A percentile compares a stretch with the other conserved stretches of the same genome.
These are phyloP conservation scores for Mycena leptocephala DNA, from an alignment of 768 basidiomycete genomes.

Conservation along the genomic window DNA sequence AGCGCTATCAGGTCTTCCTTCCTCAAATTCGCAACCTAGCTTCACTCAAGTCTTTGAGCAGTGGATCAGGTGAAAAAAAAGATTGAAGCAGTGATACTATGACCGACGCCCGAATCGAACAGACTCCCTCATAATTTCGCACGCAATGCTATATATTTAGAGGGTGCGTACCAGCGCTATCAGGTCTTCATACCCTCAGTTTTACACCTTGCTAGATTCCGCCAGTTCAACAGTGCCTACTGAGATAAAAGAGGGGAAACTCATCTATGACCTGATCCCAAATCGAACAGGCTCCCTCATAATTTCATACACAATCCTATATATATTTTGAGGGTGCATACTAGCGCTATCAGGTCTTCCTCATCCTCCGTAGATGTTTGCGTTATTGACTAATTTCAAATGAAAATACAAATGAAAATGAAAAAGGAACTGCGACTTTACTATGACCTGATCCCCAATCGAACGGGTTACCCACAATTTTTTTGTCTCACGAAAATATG, in stretches of 20 bases:
- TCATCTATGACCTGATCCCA: conserved; percentile 6
- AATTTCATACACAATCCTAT: not conserved
- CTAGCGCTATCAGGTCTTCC: not conserved
- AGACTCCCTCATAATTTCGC: too few species aligned
- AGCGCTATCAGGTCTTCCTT: not conserved
- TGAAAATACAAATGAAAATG: too few species aligned
- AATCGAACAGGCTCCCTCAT: not conserved
- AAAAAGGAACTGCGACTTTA: not conserved
- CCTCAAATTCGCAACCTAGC: too few species aligned
- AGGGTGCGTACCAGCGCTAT: too few species aligned
- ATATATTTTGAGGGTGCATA: not conserved
- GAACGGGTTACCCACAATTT: not conserved
- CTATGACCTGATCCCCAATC: not conserved
- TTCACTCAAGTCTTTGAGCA: not conserved
- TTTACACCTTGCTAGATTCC: too few species aligned
- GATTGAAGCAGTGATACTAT: not conserved
- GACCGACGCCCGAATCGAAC: not conserved
- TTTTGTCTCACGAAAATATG: not conserved
- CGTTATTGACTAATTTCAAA: not conserved
- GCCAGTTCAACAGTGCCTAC: too few species aligned
- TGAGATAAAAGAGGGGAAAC: too few species aligned
- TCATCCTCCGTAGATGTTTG: too few species aligned
- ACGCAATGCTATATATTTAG: too few species aligned
- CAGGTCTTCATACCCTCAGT: too few species aligned
- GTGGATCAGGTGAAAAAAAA: too few species aligned